Evolutionary conservation across 305 asterid genomes (phyloP).

Genomic region (Fraxinus sp.): DNA sequence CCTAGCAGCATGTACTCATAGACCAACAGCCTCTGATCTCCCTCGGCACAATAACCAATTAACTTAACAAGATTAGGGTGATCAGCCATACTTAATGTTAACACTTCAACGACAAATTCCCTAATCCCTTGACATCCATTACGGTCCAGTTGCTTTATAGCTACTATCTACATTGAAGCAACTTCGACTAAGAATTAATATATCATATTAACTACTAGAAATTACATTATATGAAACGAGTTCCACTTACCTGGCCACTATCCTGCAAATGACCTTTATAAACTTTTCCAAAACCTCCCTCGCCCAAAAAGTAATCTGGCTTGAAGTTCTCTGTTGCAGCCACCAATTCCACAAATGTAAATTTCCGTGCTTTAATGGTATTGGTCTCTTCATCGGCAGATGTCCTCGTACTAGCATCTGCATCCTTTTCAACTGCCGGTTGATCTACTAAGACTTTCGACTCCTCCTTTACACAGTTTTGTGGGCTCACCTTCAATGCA

Average conservation of each 20-base stretch:
- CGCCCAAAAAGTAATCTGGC: constrained; percentile 39
- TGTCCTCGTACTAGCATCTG: constrained; percentile 10
- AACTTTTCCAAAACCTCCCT: constrained; percentile 60
- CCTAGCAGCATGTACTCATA: not conserved
- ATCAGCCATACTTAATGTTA: not conserved
- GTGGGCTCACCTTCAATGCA: constrained; percentile 10
- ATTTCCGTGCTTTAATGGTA: constrained; percentile 27
- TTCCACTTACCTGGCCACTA: constrained; percentile 43
- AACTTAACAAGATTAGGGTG: constrained; percentile 17
- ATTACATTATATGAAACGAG: not conserved
- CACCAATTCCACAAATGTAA: constrained; percentile 28
- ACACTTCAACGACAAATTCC: constrained; percentile 4
- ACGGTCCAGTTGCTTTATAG: constrained; percentile 13
- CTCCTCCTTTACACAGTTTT: constrained; percentile 19
- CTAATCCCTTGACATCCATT: constrained; percentile 10
- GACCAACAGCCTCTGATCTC: constrained; percentile 3
- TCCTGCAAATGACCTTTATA: constrained; percentile 43
- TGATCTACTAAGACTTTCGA: constrained; percentile 7
- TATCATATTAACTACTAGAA: not conserved
- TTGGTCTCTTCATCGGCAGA: constrained; percentile 15
- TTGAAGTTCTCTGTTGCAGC: constrained; percentile 51
- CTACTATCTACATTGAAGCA: constrained; percentile 5
- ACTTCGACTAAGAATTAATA: not conserved
- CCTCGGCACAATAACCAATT: constrained; percentile 12
- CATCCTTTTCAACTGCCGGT: constrained; percentile 2